Base-by-base conservation (phyloP, 169 alveolate species). In the Plasmodium yoelii region DNA sequence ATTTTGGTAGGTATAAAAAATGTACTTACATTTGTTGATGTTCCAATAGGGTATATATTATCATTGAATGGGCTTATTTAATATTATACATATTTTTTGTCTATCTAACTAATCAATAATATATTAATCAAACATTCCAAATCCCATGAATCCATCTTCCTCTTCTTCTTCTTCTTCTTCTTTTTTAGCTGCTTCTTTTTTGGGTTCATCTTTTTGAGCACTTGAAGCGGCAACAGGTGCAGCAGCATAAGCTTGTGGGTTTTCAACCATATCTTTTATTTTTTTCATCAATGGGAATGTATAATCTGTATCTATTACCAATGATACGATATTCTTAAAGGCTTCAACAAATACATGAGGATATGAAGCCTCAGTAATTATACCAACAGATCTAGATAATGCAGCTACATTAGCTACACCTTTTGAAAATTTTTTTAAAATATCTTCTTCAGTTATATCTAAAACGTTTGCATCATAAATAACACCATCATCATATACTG, bases 71-170 rank as follows among this genome's bases (percentile, higher is more conserved):
- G 22, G 5, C 0, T 15, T 57, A 19, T 15, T n/a, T 9, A 57
- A 15, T 57, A 12, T 56, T 59, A 59, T 26, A 59, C 19, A 12
- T 12, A 51, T 51, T 51, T 51, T 51, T 51, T 51, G 59, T 3
- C 59, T 51, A 15, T 51, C 59, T 51, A 28, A 28, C 39, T 28
- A 34, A 34, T 34, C 42, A 34, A 5, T 34, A 34, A 34, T 34
- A 34, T 34, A 3, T 34, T 93, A 96, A 84, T 95, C 98, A 88
- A 96, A 96, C 73, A 96, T 96, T 18, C 97, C 95, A 94, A 96
- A 96, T 18, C 99, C 99, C 96, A 97, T 93, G 88, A 96, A 99
- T 18, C 95, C 98, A 90, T 97, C 99, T 59, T 96, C 99, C 70
- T 97, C 99, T 73, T 98, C 99, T 87, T 97, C 99, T 64, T 94